Percentiles rank a stretch among this genome's conserved stretches.
Evolutionary conservation across 23 red algal species (phyloP).

Genomic region (Gracilaria gracilis): DNA sequence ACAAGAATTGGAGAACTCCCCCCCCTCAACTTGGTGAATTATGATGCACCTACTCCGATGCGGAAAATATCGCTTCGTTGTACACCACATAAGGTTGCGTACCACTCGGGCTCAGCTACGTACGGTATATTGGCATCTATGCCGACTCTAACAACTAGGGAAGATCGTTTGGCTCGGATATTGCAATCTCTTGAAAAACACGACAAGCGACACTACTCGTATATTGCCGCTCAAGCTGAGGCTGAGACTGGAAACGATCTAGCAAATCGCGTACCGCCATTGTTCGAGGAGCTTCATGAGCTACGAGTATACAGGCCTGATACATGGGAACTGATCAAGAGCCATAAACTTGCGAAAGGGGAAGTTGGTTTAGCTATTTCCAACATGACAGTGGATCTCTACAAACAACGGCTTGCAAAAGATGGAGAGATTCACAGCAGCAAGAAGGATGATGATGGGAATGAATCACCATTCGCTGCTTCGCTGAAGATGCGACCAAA

Average conservation of each 20-base stretch:
- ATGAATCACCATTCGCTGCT: slow-evolving; percentile 77
- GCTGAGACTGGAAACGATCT: slow-evolving; percentile 71
- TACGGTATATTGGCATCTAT: slow-evolving; percentile 80
- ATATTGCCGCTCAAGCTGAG: slow-evolving; percentile 65
- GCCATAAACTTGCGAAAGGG: slow-evolving; percentile 65
- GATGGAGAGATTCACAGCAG: slow-evolving; percentile 63
- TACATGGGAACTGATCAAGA: slow-evolving; percentile 87
- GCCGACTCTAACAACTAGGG: slow-evolving; percentile 68
- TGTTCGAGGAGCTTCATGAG: slow-evolving; percentile 84
- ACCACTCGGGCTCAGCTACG: slow-evolving; percentile 71
- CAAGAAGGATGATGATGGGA: slow-evolving; percentile 67
- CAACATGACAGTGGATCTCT: slow-evolving; percentile 86
- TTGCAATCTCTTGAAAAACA: slow-evolving; percentile 69
- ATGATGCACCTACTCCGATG: slow-evolving; percentile 70
- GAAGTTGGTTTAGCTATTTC: slow-evolving; percentile 85
- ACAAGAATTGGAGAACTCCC: slow-evolving; percentile 63
- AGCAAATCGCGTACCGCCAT: slow-evolving; percentile 69
- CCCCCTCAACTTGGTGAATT: slow-evolving; percentile 45
- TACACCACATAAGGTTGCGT: slow-evolving; percentile 71
- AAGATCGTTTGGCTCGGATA: slow-evolving; percentile 63
- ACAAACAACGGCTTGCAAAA: slow-evolving; percentile 60
- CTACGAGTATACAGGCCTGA: slow-evolving; percentile 85
- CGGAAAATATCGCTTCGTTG: slow-evolving; percentile 77
- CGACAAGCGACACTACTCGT: slow-evolving; percentile 65
- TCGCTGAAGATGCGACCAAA: slow-evolving; percentile 79